Evolutionary conservation across 345 rosid genomes (phyloP).

Genomic region (Ceriops zippeliana): DNA sequence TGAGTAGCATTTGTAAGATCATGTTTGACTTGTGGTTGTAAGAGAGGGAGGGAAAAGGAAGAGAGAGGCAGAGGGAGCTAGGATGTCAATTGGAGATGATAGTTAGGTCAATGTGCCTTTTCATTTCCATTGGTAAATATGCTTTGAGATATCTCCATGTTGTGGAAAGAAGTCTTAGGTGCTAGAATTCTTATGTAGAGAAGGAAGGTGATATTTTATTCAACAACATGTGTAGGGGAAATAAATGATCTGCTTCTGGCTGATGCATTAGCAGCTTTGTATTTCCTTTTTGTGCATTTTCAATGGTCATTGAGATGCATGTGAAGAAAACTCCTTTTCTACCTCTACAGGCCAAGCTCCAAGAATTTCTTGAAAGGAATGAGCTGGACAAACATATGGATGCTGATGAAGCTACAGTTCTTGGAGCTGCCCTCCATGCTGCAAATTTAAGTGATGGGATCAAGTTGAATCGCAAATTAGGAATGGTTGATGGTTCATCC

Average conservation of each 20-base stretch:
- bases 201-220: not conserved
- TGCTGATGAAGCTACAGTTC: conserved; percentile 99
- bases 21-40: no score
- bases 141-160: no score
- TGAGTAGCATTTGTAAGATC: no score
- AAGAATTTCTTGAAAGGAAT: conserved; percentile 85
- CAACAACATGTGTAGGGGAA: not conserved
- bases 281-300: conserved; percentile 5
- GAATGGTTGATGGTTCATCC: conserved; percentile 90
- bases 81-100: no score
- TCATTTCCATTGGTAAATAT: no score
- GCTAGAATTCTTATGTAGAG: not conserved
- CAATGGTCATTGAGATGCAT: not conserved
- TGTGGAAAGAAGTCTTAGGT: no score
- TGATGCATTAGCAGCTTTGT: not conserved
- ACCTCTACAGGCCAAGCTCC: conserved; percentile 69
- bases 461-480: conserved; percentile 89
- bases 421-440: conserved; percentile 88
- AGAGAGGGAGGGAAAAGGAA: no score
- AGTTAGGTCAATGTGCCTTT: no score
- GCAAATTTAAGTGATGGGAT: conserved; percentile 99
- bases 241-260: not conserved
- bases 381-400: conserved; percentile 94
- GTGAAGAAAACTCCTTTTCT: conserved; percentile 1
- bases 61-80: no score